Conservation (phyloP, 78 protist species). For the Polysphondylium violaceum region DNA sequence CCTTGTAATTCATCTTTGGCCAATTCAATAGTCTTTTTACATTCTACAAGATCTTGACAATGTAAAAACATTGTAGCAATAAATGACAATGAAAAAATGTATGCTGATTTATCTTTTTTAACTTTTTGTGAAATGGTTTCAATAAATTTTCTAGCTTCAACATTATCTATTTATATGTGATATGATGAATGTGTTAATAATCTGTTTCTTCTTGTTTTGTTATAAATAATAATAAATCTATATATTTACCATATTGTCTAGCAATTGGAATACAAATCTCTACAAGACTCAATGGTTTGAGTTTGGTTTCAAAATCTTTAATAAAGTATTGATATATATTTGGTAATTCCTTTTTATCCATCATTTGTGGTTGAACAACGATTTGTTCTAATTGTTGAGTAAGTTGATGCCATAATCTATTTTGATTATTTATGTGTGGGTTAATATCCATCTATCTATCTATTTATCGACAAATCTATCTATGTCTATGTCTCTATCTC, state of each 20-base stretch:
- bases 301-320: slow-evolving; percentile 76
- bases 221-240: background rate
- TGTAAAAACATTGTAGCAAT: slow-evolving; percentile 36
- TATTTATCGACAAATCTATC: background rate
- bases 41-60: slow-evolving; percentile 17
- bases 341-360: slow-evolving; percentile 41
- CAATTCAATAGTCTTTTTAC: slow-evolving; percentile 38
- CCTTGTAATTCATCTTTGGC: slow-evolving; percentile 66
- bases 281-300: slow-evolving; percentile 82
- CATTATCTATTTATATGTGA: background rate
- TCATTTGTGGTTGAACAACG: slow-evolving; percentile 28
- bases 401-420: slow-evolving; percentile 81
- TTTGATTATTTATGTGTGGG: background rate
- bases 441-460: background rate
- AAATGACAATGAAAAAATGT: slow-evolving; percentile 38
- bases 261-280: slow-evolving; percentile 62
- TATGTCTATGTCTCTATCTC: background rate
- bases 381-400: slow-evolving; percentile 52
- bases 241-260: slow-evolving; percentile 19
- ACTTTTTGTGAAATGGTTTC: slow-evolving; percentile 64
- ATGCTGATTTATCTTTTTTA: slow-evolving; percentile 71
- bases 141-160: slow-evolving; percentile 42
- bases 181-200: background rate
- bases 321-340: slow-evolving; percentile 79
- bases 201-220: background rate